Evolutionary conservation across 2,329 filamentous ascomycete genomes (phyloP).

Genomic region (Cryphonectria naterciae): DNA sequence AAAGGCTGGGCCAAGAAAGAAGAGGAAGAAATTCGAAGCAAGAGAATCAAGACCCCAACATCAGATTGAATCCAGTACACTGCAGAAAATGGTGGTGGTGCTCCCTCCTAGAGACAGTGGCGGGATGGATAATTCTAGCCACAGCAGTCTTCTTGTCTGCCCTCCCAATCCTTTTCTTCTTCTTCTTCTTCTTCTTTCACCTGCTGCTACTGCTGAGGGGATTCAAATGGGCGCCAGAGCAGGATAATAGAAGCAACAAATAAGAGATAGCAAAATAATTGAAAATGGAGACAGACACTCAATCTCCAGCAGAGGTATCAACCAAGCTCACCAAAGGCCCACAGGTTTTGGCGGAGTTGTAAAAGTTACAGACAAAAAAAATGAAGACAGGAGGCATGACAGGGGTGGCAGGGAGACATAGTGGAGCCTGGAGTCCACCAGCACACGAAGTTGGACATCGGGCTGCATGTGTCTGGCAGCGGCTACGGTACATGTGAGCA

Average conservation of each 20-base stretch:
- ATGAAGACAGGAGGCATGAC: slow-evolving; percentile 8
- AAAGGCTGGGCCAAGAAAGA: not conserved
- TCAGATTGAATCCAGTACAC: not conserved
- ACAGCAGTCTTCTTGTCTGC: not conserved
- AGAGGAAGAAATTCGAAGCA: not conserved
- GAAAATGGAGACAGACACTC: not conserved
- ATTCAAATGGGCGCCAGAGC: not conserved
- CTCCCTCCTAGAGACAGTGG: not conserved
- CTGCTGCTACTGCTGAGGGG: not conserved
- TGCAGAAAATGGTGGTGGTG: not conserved
- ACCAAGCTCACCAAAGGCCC: not conserved
- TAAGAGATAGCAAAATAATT: not conserved
- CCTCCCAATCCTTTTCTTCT: not conserved
- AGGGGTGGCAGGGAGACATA: not conserved
- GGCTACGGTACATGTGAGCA: not conserved
- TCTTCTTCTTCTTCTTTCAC: too few species aligned
- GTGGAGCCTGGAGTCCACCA: slow-evolving; percentile 4
- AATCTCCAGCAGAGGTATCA: not conserved
- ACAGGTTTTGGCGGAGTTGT: not conserved
- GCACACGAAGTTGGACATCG: slow-evolving; percentile 1
- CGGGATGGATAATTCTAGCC: not conserved
- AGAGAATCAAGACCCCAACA: not conserved
- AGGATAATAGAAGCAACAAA: not conserved
- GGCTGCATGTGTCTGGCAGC: slow-evolving; percentile 7
- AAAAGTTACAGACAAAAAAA: not conserved